Conservation (phyloP, 768 basidiomycete genomes). For the Suillus bovinus region DNA sequence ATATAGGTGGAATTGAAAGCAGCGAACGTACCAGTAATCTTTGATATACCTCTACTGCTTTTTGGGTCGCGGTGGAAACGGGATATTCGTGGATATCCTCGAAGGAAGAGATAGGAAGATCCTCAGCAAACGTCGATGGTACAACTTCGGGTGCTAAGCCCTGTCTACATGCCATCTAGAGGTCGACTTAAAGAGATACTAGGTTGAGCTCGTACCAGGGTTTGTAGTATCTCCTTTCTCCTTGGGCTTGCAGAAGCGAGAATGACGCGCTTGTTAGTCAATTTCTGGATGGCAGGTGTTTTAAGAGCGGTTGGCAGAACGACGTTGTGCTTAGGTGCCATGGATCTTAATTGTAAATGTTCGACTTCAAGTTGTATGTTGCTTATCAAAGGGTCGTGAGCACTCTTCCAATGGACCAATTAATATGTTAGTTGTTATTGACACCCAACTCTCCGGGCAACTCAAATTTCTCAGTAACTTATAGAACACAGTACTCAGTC, state of each 20-base stretch:
- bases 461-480: not conserved
- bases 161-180: conserved; percentile 27
- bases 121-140: conserved; percentile 79
- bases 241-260: conserved; percentile 88
- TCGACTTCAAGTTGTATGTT: not conserved
- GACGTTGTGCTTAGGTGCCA: conserved; percentile 43
- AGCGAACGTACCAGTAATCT: conserved; percentile 59
- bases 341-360: conserved; percentile 5
- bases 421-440: not conserved
- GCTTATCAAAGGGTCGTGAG: not conserved
- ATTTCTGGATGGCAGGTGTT: conserved; percentile 61
- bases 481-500: not conserved
- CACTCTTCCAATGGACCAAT: not conserved
- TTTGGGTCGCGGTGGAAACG: conserved; percentile 72
- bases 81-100: conserved; percentile 74
- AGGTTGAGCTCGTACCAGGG: conserved; percentile 56
- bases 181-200: not conserved
- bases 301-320: conserved; percentile 66
- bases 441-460: not conserved
- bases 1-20: not conserved
- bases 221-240: conserved; percentile 78
- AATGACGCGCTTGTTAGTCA: conserved; percentile 75
- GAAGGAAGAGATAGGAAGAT: conserved; percentile 67
- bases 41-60: conserved; percentile 87
- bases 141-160: conserved; percentile 70